Conservation (phyloP, 176 grass and related monocot genomes). For the Poa annua region DNA sequence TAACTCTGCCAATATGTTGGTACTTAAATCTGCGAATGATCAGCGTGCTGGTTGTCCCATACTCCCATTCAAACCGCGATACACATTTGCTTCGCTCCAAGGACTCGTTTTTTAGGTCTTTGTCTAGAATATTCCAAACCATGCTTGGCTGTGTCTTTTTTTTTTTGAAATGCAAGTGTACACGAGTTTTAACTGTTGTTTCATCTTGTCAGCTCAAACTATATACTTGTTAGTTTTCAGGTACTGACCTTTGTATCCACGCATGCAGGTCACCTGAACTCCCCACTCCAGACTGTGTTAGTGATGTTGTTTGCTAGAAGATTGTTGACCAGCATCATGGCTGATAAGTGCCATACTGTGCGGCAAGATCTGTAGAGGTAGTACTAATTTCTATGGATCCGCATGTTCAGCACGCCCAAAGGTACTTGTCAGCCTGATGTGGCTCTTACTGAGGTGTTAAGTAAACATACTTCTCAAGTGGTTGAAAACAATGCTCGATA, state of each 20-base stretch:
- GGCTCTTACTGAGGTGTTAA: background rate
- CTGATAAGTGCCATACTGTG: no score
- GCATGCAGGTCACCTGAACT: no score
- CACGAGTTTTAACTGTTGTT: background rate
- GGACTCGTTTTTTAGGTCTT: conserved; percentile 19
- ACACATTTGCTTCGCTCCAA: background rate
- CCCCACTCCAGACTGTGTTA: no score
- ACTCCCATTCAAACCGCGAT: background rate
- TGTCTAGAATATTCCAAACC: conserved; percentile 3
- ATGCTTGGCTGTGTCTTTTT: background rate
- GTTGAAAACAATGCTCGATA: background rate
- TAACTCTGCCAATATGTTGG: background rate
- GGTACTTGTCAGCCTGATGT: no score
- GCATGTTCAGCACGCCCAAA: no score
- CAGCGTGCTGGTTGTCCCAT: background rate
- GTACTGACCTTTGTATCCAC: no score
- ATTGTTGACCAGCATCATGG: no score
- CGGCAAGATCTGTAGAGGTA: no score
- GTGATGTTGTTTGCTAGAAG: no score
- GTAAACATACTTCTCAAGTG: background rate
- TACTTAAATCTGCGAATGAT: conserved; percentile 14
- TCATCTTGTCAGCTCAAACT: no score
- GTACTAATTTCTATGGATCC: no score
- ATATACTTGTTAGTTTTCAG: no score
- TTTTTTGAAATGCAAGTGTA: background rate